phyloP scores from a whole-genome alignment of 805 yeast species.

The Groenewaldozyma salmanticensis region DNA sequence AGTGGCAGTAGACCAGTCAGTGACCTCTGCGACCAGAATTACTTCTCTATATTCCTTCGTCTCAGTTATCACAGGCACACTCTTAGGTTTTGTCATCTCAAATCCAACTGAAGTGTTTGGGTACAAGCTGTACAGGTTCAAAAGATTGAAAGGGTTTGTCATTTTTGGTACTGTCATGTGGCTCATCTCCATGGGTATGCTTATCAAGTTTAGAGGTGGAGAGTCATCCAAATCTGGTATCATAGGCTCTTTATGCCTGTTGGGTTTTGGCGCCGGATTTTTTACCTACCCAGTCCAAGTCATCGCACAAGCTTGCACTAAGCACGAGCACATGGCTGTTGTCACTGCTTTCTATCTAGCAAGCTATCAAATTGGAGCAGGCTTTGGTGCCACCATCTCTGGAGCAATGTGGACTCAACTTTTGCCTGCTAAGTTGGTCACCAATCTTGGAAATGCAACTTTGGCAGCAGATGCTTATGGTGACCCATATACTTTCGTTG shows the following conservation, averaged over 20 bases:
- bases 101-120: no score
- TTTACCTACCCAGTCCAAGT: slow-evolving; percentile 58
- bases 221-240: slow-evolving; percentile 43
- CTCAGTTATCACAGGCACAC: slow-evolving; percentile 49
- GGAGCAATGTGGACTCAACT: slow-evolving; percentile 66
- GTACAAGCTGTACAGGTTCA: slow-evolving; percentile 32
- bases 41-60: slow-evolving; percentile 54
- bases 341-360: slow-evolving; percentile 49
- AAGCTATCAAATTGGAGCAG: slow-evolving; percentile 51
- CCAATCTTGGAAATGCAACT: slow-evolving; percentile 25
- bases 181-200: slow-evolving; percentile 52
- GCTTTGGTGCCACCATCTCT: slow-evolving; percentile 52
- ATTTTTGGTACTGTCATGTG: slow-evolving; percentile 49
- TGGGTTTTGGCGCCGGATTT: slow-evolving; percentile 69
- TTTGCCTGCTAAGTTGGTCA: slow-evolving; percentile 37
- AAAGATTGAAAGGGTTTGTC: slow-evolving; percentile 51
- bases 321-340: slow-evolving; percentile 57
- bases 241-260: slow-evolving; percentile 52
- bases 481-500: slow-evolving; percentile 43
- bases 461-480: slow-evolving; percentile 41
- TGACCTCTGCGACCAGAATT: slow-evolving; percentile 58
- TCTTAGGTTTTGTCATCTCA: slow-evolving; percentile 43
- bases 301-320: slow-evolving; percentile 47
- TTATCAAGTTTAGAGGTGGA: slow-evolving; percentile 48
- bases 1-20: slow-evolving; percentile 52